A percentile compares a stretch with the other conserved stretches of the same genome.
phyloP scores from a whole-genome alignment of 805 yeast species.

The Candida succiphila region DNA sequence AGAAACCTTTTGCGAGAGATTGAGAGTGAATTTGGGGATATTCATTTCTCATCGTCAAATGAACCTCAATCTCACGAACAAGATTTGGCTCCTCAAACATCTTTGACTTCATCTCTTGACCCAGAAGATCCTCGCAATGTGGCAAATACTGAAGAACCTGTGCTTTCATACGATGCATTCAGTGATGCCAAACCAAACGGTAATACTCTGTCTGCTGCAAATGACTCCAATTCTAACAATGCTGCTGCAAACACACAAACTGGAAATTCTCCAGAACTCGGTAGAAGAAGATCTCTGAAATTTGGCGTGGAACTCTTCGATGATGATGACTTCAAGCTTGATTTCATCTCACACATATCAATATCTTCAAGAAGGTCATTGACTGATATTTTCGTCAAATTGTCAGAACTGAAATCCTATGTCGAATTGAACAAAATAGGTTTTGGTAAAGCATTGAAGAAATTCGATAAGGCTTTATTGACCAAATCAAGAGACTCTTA shows the following conservation, averaged over 20 bases:
- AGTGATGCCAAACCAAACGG: background rate
- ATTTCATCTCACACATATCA: constrained; percentile 37
- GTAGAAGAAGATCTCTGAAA: constrained; percentile 17
- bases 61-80: background rate
- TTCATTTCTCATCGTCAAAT: background rate
- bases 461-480: constrained; percentile 77
- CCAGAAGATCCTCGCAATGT: too few species aligned
- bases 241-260: background rate
- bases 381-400: constrained; percentile 55
- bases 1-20: constrained; percentile 7
- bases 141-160: constrained; percentile 1
- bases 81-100: background rate
- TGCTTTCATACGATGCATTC: constrained; percentile 13
- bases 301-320: constrained; percentile 17
- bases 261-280: too few species aligned
- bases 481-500: constrained; percentile 52
- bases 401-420: constrained; percentile 77
- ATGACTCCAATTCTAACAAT: background rate
- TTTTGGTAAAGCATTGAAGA: constrained; percentile 80
- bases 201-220: background rate
- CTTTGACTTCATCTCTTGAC: background rate
- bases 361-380: constrained; percentile 62
- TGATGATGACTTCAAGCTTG: constrained; percentile 25
- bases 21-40: constrained; percentile 3
- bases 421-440: constrained; percentile 83